phyloP scores from a whole-genome alignment of 1,284 basidiomycete species.

The Mycena citricolor region DNA sequence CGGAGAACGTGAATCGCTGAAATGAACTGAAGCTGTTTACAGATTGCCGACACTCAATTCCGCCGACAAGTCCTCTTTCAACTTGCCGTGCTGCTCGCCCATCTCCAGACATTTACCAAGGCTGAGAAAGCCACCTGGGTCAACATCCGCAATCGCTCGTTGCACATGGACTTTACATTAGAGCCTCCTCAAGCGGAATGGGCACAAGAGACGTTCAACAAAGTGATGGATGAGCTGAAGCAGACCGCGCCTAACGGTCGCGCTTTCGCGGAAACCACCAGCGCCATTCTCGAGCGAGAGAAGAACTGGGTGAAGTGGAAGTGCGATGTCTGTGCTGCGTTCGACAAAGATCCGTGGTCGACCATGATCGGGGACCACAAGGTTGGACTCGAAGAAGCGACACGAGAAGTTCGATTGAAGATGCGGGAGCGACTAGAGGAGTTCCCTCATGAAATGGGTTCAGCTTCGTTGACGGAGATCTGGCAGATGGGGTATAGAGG shows the following conservation, averaged over 20 bases:
- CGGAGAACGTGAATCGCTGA: slow-evolving; percentile 17
- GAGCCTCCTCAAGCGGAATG: slow-evolving; percentile 66
- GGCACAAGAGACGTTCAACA: slow-evolving; percentile 67
- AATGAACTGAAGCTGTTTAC: slow-evolving; percentile 63
- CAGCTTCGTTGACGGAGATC: slow-evolving; percentile 68
- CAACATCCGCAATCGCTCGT: slow-evolving; percentile 62
- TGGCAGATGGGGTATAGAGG: slow-evolving; percentile 78
- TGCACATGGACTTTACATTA: slow-evolving; percentile 79
- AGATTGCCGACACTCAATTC: slow-evolving; percentile 88
- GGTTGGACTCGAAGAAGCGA: slow-evolving; percentile 63
- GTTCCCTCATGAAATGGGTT: slow-evolving; percentile 64
- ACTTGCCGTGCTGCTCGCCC: slow-evolving; percentile 78
- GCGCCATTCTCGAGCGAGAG: slow-evolving; percentile 72
- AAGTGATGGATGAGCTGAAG: slow-evolving; percentile 67
- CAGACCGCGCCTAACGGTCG: slow-evolving; percentile 75
- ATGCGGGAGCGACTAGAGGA: slow-evolving; percentile 55
- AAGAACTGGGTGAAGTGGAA: slow-evolving; percentile 88
- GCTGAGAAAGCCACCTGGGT: slow-evolving; percentile 62
- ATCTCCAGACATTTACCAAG: slow-evolving; percentile 78
- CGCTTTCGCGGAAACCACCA: slow-evolving; percentile 70
- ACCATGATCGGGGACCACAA: slow-evolving; percentile 47
- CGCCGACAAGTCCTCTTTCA: slow-evolving; percentile 91
- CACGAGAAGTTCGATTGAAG: slow-evolving; percentile 46
- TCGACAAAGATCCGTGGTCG: slow-evolving; percentile 68
- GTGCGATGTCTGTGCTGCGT: slow-evolving; percentile 71